Evolutionary conservation across 345 rosid genomes (phyloP).

Genomic region (Eucalyptus guilfoylei): DNA sequence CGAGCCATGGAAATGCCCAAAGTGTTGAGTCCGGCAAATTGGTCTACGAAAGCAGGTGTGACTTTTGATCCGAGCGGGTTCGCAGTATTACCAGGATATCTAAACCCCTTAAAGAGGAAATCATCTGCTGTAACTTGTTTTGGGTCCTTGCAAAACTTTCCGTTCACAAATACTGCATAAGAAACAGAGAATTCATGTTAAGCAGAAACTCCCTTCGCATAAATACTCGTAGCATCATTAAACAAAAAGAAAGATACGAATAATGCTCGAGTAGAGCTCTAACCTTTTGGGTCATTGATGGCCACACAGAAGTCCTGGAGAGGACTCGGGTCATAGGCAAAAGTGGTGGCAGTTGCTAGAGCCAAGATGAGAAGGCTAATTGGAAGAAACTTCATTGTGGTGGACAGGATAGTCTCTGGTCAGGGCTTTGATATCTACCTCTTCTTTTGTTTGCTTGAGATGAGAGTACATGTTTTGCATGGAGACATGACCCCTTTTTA

Average conservation of each 20-base stretch:
- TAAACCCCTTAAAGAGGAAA: neutral
- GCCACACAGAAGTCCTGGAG: neutral
- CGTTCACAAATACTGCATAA: neutral
- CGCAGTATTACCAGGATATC: neutral
- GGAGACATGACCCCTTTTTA: neutral
- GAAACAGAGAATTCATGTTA: neutral
- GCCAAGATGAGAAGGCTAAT: neutral
- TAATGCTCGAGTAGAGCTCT: neutral
- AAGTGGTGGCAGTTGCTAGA: neutral
- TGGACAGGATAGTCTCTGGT: neutral
- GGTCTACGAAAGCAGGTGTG: neutral
- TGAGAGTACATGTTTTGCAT: neutral
- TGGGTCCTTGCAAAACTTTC: slow-evolving; percentile 3
- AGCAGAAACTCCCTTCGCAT: neutral
- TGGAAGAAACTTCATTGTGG: neutral
- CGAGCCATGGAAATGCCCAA: slow-evolving; percentile 1
- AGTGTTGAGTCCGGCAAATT: slow-evolving; percentile 2
- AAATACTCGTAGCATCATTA: neutral
- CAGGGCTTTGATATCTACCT: neutral
- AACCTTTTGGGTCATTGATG: neutral
- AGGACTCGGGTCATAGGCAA: neutral
- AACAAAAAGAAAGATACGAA: neutral
- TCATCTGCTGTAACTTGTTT: neutral
- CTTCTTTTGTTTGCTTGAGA: neutral
- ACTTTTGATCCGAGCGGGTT: neutral